Evolutionary conservation across 768 basidiomycete genomes (phyloP).

Genomic region (Boletellus ananas): DNA sequence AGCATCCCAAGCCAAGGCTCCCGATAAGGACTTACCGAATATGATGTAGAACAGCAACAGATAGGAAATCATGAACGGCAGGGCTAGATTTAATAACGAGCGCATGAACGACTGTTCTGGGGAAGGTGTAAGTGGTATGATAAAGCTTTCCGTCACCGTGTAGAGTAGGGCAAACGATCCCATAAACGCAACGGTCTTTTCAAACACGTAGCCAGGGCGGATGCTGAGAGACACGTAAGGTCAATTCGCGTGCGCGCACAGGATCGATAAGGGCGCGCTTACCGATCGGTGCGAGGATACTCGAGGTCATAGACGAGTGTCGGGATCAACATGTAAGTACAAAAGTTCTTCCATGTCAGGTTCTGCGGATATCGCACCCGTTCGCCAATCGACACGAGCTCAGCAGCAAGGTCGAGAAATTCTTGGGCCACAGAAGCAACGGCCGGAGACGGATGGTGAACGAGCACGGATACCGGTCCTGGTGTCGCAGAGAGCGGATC

Average conservation of each 20-base stretch:
- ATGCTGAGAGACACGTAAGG: constrained; percentile 18
- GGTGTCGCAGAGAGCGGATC: constrained; percentile 10
- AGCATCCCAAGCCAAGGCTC: background rate
- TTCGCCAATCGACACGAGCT: constrained; percentile 69
- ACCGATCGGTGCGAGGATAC: constrained; percentile 88
- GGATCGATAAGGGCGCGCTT: constrained; percentile 19
- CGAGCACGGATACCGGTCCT: constrained; percentile 40
- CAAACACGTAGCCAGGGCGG: constrained; percentile 50
- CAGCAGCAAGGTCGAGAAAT: constrained; percentile 70
- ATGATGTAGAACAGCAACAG: constrained; percentile 83
- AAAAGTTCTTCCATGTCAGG: constrained; percentile 77
- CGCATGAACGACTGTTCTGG: constrained; percentile 68
- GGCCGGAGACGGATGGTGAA: constrained; percentile 60
- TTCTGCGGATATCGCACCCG: constrained; percentile 81
- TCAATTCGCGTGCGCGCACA: background rate
- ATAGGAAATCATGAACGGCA: constrained; percentile 94
- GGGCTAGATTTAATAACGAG: constrained; percentile 77
- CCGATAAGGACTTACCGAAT: constrained; percentile 50
- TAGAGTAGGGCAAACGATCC: constrained; percentile 95
- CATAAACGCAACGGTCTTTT: constrained; percentile 79
- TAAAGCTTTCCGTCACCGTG: constrained; percentile 91
- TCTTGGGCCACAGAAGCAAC: constrained; percentile 71
- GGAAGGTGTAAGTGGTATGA: constrained; percentile 76
- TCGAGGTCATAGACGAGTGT: constrained; percentile 95
- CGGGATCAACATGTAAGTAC: constrained; percentile 82